Conservation (phyloP, 257 asterid genomes). For the Scutellaria baicalensis region DNA sequence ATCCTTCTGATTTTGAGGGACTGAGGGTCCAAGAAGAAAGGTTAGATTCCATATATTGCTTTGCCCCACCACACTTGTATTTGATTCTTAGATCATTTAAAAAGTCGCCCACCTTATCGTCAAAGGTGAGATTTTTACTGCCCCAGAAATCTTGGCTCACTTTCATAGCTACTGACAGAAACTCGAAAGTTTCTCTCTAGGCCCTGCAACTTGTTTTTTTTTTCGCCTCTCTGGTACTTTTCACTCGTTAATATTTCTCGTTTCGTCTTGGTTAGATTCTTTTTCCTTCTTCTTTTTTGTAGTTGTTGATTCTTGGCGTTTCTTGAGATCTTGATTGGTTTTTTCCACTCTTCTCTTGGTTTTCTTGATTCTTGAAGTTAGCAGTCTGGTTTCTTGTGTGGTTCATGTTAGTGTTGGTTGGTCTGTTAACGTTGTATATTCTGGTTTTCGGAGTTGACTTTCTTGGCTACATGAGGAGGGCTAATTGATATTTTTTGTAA, state of each 20-base stretch:
- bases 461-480: neutral
- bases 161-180: neutral
- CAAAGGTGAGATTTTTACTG: conserved; percentile 5
- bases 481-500: neutral
- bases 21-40: no score
- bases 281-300: neutral
- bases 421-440: neutral
- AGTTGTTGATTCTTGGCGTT: neutral
- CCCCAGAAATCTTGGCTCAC: conserved; percentile 5
- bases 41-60: neutral
- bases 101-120: conserved; percentile 13
- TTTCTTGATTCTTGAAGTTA: neutral
- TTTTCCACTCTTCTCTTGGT: neutral
- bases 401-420: neutral
- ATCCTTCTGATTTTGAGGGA: neutral
- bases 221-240: neutral
- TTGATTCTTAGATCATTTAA: neutral
- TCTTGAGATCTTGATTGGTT: conserved; percentile 13
- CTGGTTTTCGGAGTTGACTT: neutral
- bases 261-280: neutral
- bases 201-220: neutral
- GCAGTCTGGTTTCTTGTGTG: neutral
- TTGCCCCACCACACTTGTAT: neutral
- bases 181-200: neutral
- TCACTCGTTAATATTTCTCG: neutral